Evolutionary conservation across 352 stramenopile species (phyloP).

Genomic region (Phytophthora syringae): DNA sequence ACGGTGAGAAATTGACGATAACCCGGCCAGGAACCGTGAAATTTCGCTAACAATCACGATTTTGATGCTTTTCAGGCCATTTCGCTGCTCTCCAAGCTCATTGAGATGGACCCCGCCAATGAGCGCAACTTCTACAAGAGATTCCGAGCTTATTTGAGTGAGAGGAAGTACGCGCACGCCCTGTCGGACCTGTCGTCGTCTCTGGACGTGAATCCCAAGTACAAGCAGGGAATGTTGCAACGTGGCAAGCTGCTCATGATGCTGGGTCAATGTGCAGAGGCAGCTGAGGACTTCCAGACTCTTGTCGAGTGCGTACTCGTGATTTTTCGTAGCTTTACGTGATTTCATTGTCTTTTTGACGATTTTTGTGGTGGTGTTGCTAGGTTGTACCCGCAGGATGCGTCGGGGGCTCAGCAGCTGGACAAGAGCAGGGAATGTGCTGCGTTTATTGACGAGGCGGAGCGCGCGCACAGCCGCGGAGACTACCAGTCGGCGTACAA

Average conservation of each 20-base stretch:
- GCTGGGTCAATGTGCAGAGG: conserved; percentile 71
- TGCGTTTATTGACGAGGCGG: conserved; percentile 65
- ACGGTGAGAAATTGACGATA: conserved; percentile 10
- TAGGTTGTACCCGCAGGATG: conserved; percentile 69
- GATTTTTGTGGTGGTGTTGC: conserved; percentile 1
- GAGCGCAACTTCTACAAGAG: conserved; percentile 89
- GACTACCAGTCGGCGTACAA: conserved; percentile 70
- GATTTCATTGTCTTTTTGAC: neutral
- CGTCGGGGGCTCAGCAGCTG: conserved; percentile 53
- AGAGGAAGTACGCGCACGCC: conserved; percentile 81
- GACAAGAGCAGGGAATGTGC: conserved; percentile 73
- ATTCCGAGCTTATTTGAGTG: conserved; percentile 81
- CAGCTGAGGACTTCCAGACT: conserved; percentile 60
- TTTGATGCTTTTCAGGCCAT: conserved; percentile 50
- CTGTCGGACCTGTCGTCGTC: conserved; percentile 75
- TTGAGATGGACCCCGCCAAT: conserved; percentile 79
- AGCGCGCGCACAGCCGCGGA: conserved; percentile 67
- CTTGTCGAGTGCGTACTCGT: conserved; percentile 50
- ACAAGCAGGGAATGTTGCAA: conserved; percentile 80
- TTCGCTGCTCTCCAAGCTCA: conserved; percentile 79
- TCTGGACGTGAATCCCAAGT: conserved; percentile 76
- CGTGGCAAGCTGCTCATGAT: conserved; percentile 84
- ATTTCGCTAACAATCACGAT: neutral
- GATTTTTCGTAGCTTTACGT: neutral
- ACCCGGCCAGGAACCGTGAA: neutral